A percentile compares a stretch with the other conserved stretches of the same genome.
Conservation (phyloP, 257 asterid species). For the Solanum appendiculatum region DNA sequence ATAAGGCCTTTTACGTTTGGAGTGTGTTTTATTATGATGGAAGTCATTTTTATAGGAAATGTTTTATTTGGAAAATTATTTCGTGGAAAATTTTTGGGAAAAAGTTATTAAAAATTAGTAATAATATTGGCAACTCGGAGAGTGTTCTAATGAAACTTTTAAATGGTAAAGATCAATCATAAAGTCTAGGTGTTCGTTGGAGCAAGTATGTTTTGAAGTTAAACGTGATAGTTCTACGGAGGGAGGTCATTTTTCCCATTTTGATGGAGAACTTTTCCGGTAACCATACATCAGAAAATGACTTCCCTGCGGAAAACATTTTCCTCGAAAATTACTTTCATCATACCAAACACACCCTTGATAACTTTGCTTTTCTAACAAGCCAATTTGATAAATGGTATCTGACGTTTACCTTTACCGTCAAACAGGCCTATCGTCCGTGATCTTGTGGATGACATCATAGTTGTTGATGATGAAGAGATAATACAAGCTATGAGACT, state of each 20-base stretch:
- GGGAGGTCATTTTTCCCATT: background rate
- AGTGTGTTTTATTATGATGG: background rate
- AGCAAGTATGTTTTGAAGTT: background rate
- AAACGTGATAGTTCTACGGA: background rate
- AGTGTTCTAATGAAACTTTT: background rate
- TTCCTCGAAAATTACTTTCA: background rate
- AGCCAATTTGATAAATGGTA: background rate
- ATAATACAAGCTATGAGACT: slow-evolving; percentile 67
- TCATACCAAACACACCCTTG: background rate
- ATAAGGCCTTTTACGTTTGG: background rate
- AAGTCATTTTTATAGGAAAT: background rate
- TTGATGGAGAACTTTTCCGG: background rate
- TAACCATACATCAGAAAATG: background rate
- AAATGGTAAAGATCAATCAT: background rate
- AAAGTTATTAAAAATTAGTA: too few species aligned
- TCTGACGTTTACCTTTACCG: background rate
- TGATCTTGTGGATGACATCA: slow-evolving; percentile 75
- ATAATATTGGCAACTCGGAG: background rate
- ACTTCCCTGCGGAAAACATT: background rate
- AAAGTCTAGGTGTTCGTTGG: background rate
- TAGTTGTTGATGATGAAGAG: slow-evolving; percentile 66
- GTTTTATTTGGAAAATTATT: background rate
- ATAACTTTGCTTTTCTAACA: background rate
- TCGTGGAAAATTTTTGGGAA: too few species aligned
- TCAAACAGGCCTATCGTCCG: slow-evolving; percentile 80